These are phyloP conservation scores for Fusarium sp. DNA, from an alignment of 2,329 filamentous ascomycete species.

Conservation along the genomic window DNA sequence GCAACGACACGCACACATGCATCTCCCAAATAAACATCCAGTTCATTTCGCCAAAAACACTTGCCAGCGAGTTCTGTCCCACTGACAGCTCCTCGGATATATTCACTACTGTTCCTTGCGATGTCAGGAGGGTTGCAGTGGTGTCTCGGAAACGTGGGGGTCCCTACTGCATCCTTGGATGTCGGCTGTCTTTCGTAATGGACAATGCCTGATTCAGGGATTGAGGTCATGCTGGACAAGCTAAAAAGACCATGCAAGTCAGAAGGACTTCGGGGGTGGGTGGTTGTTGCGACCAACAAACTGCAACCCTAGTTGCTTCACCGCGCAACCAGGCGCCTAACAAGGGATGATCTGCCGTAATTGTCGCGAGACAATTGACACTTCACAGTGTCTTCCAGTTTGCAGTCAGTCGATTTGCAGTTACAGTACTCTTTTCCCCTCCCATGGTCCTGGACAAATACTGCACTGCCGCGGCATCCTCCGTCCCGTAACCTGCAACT, in stretches of 20 bases:
- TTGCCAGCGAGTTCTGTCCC: not conserved
- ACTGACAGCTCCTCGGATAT: constrained; percentile 13
- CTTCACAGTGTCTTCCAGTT: constrained; percentile 22
- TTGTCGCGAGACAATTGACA: constrained; percentile 42
- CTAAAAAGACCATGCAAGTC: constrained; percentile 45
- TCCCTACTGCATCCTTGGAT: constrained; percentile 20
- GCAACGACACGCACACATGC: constrained; percentile 28
- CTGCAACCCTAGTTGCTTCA: constrained; percentile 2
- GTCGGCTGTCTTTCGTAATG: constrained; percentile 36
- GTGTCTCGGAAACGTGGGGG: constrained; percentile 46
- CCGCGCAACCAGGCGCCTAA: constrained; percentile 14
- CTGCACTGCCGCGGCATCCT: constrained; percentile 36
- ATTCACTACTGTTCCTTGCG: constrained; percentile 7
- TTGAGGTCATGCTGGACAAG: constrained; percentile 33
- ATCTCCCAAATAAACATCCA: constrained; percentile 10
- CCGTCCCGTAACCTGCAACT: not conserved
- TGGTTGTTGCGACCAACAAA: constrained; percentile 21
- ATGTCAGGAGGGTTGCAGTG: constrained; percentile 31
- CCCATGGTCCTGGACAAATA: constrained; percentile 24
- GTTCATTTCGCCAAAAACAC: not conserved
- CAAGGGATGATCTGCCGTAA: constrained; percentile 40
- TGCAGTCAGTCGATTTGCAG: not conserved
- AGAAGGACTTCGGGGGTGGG: constrained; percentile 43
- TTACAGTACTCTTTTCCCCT: not conserved
- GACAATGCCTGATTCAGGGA: constrained; percentile 42